These are phyloP conservation scores for Wickerhamomyces hampshirensis DNA, from an alignment of 805 yeast genomes.

Conservation along the genomic window DNA sequence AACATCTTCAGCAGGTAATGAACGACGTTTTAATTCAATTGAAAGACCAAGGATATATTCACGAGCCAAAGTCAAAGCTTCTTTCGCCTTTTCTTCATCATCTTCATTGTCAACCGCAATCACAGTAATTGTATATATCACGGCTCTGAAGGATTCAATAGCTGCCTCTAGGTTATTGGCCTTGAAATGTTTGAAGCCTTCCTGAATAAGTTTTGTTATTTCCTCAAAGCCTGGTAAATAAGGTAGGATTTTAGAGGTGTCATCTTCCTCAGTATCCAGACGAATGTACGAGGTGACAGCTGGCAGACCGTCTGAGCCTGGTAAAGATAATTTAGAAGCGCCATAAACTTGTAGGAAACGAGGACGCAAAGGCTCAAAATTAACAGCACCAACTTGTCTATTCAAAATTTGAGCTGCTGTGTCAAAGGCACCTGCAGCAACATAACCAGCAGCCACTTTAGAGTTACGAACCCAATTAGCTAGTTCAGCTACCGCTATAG, in stretches of 20 bases:
- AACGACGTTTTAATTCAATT: constrained; percentile 85
- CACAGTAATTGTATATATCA: constrained; percentile 71
- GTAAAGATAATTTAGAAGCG: constrained; percentile 68
- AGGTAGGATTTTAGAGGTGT: constrained; percentile 50
- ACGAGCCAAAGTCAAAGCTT: constrained; percentile 67
- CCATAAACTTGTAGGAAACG: constrained; percentile 84
- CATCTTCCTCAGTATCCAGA: constrained; percentile 52
- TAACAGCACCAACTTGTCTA: constrained; percentile 81
- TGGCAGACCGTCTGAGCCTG: constrained; percentile 67
- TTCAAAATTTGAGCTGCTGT: constrained; percentile 90
- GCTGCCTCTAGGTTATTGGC: constrained; percentile 82
- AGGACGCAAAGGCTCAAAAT: constrained; percentile 81
- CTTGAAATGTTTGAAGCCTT: constrained; percentile 80
- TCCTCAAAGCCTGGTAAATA: constrained; percentile 67
- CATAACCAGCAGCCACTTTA: constrained; percentile 84
- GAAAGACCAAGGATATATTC: constrained; percentile 92
- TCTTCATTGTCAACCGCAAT: constrained; percentile 67
- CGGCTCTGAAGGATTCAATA: constrained; percentile 69
- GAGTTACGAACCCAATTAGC: constrained; percentile 85
- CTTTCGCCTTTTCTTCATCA: constrained; percentile 71
- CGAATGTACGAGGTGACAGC: constrained; percentile 67
- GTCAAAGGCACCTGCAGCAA: constrained; percentile 95
- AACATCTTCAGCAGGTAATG: constrained; percentile 62
- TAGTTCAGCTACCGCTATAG: constrained; percentile 42
- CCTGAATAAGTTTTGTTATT: constrained; percentile 53